These are phyloP conservation scores for Cladorrhinum samala DNA, from an alignment of 495 filamentous ascomycete genomes.

Conservation along the genomic window DNA sequence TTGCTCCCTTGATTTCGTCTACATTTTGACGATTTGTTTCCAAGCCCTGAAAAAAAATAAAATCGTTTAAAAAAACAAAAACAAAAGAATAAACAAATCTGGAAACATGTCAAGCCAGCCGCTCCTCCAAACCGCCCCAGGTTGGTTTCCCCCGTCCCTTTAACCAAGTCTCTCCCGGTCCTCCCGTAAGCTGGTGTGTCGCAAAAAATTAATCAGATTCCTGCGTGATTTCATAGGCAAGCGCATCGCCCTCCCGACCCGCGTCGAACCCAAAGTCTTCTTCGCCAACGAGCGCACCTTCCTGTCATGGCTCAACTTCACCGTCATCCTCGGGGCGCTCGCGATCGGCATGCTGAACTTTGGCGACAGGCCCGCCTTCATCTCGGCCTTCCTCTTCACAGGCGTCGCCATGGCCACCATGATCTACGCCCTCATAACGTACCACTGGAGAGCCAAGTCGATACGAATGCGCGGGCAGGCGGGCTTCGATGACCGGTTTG, in stretches of 20 bases:
- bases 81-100: too few relatives aligned
- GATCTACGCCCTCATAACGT: slow-evolving; percentile 91
- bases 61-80: too few relatives aligned
- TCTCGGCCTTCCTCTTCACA: slow-evolving; percentile 89
- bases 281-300: slow-evolving; percentile 99
- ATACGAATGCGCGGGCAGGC: slow-evolving; percentile 87
- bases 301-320: slow-evolving; percentile 98
- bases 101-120: slow-evolving; percentile 98
- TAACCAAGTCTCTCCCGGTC: slow-evolving; percentile 1
- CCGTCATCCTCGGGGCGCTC: slow-evolving; percentile 91
- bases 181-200: too few relatives aligned
- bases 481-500: slow-evolving; percentile 92
- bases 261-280: slow-evolving; percentile 99
- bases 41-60: too few relatives aligned
- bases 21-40: too few relatives aligned
- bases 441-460: slow-evolving; percentile 92
- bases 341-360: slow-evolving; percentile 97
- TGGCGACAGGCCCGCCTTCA: slow-evolving; percentile 85
- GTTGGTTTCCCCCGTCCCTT: slow-evolving; percentile 38
- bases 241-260: slow-evolving; percentile 94
- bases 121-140: slow-evolving; percentile 82
- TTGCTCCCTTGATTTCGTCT: too few relatives aligned
- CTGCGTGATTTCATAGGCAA: slow-evolving; percentile 83
- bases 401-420: slow-evolving; percentile 90
- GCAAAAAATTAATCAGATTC: too few relatives aligned